Evolutionary conservation across 1,284 basidiomycete genomes (phyloP).

Genomic region (Gastroboletus turbinatus): DNA sequence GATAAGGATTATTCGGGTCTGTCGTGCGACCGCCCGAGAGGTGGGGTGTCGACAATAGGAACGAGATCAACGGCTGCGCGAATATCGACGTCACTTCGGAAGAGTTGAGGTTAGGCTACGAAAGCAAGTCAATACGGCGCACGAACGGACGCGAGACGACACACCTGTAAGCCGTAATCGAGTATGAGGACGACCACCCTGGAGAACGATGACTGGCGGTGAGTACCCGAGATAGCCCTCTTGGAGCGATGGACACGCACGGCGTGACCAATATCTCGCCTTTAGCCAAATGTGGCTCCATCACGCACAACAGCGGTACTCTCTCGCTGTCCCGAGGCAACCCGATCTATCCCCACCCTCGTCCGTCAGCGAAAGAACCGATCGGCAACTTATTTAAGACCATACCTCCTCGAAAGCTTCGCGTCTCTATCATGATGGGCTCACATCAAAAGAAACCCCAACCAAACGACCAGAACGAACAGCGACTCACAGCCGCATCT

Average conservation of each 20-base stretch:
- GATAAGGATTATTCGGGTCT: slow-evolving; percentile 44
- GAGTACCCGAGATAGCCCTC: not conserved
- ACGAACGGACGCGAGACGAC: slow-evolving; percentile 14
- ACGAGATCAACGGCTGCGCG: slow-evolving; percentile 75
- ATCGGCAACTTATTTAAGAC: not conserved
- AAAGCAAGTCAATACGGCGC: not conserved
- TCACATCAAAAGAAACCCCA: not conserved
- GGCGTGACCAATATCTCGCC: slow-evolving; percentile 77
- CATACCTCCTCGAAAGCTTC: slow-evolving; percentile 72
- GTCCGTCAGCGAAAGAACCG: not conserved
- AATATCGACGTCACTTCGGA: slow-evolving; percentile 79
- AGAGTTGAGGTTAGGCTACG: slow-evolving; percentile 73
- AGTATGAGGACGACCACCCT: slow-evolving; percentile 83
- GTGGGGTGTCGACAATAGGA: slow-evolving; percentile 64
- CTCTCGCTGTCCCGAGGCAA: slow-evolving; percentile 66
- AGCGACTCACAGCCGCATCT: slow-evolving; percentile 71
- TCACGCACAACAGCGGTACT: slow-evolving; percentile 69
- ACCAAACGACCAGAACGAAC: not conserved
- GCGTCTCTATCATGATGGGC: slow-evolving; percentile 51
- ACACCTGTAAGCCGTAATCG: slow-evolving; percentile 64
- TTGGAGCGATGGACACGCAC: slow-evolving; percentile 44
- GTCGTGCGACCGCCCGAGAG: slow-evolving; percentile 47
- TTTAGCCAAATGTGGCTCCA: slow-evolving; percentile 76
- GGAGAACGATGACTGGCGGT: not conserved
- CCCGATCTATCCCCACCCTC: slow-evolving; percentile 61